A percentile compares a stretch with the other conserved stretches of the same genome.
Conservation (phyloP, 2,329 filamentous ascomycete species). For the Trichophyton verrucosum region DNA sequence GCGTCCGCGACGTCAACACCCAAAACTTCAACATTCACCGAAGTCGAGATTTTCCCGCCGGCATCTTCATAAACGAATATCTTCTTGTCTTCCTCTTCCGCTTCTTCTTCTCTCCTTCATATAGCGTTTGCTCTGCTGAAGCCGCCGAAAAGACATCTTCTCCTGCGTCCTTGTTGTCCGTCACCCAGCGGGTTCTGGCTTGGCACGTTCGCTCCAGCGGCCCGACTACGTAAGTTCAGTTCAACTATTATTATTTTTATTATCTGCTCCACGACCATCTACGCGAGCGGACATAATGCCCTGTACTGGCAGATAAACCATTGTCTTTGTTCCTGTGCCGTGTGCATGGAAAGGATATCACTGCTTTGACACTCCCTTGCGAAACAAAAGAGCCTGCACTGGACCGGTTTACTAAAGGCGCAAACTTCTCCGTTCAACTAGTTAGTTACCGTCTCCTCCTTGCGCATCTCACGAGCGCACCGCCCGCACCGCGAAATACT, state of each 20-base stretch:
- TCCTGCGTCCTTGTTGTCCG: background rate
- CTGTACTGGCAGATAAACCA: no score
- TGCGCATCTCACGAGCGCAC: background rate
- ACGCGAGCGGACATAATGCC: background rate
- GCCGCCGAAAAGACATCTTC: background rate
- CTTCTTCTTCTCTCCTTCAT: background rate
- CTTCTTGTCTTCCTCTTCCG: background rate
- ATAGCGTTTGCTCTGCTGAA: background rate
- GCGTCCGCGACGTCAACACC: background rate
- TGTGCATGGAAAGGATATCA: background rate
- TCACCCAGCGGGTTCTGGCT: background rate
- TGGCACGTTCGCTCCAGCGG: background rate
- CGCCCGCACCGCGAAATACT: background rate
- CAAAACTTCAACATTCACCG: background rate
- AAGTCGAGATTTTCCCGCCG: no score
- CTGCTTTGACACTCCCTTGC: no score
- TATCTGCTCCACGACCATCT: background rate
- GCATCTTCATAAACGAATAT: no score
- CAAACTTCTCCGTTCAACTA: background rate
- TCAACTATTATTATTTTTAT: background rate
- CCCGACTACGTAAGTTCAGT: slow-evolving; percentile 2
- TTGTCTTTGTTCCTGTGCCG: background rate
- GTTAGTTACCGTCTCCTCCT: background rate
- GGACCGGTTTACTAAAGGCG: background rate
- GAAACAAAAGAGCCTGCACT: background rate